phyloP scores from a whole-genome alignment of 768 basidiomycete species.

The Cyclocybe cylindracea region DNA sequence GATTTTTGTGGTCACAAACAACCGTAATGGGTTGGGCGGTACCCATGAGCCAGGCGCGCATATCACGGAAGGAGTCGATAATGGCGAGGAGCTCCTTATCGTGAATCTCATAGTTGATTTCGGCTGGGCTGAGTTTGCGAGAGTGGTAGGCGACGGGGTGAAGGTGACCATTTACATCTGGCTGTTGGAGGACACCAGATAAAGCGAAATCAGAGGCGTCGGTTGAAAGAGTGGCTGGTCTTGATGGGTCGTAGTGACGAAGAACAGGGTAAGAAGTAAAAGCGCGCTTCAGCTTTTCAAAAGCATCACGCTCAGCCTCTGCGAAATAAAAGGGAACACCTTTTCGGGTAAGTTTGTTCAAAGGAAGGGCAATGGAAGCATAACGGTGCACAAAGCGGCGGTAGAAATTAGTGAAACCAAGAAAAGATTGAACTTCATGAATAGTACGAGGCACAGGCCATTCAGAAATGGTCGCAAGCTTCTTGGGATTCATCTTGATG shows the following conservation, averaged over 20 bases:
- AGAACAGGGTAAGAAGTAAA: slow-evolving; percentile 23
- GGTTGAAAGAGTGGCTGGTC: slow-evolving; percentile 20
- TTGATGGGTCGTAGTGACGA: slow-evolving; percentile 6
- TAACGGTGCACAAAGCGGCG: slow-evolving; percentile 36
- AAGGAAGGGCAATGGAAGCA: slow-evolving; percentile 29
- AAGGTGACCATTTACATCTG: slow-evolving; percentile 16
- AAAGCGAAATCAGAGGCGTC: slow-evolving; percentile 33
- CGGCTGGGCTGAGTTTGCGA: slow-evolving; percentile 23
- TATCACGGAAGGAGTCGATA: slow-evolving; percentile 18
- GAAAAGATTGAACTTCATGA: no score
- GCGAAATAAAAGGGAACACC: slow-evolving; percentile 20
- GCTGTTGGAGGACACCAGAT: slow-evolving; percentile 27
- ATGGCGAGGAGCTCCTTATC: slow-evolving; percentile 53
- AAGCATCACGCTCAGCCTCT: slow-evolving; percentile 20
- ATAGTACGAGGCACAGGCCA: slow-evolving; percentile 37
- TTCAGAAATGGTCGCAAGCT: slow-evolving; percentile 32
- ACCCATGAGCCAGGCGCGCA: slow-evolving; percentile 3
- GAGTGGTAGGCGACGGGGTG: slow-evolving; percentile 43
- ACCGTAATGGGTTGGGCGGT: slow-evolving; percentile 8
- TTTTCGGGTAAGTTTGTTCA: no score
- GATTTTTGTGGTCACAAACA: no score
- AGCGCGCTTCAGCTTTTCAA: slow-evolving; percentile 25
- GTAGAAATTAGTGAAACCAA: slow-evolving; percentile 50
- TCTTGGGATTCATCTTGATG: slow-evolving; percentile 39
- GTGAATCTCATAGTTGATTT: slow-evolving; percentile 51